Conservation (phyloP, 2,329 filamentous ascomycete species). For the Colletotrichum nymphaeae region DNA sequence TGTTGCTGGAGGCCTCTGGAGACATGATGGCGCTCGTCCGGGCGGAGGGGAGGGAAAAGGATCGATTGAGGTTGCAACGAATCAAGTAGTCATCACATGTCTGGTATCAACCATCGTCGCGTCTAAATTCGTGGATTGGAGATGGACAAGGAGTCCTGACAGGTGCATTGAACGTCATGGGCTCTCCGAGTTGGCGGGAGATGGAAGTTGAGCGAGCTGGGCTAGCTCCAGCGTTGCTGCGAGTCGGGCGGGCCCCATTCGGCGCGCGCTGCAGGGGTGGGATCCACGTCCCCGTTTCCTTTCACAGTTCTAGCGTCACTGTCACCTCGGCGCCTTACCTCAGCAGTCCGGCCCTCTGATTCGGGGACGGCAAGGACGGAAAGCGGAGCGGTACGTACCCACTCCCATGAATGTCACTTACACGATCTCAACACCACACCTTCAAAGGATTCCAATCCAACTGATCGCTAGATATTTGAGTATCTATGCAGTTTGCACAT, state of each 20-base stretch:
- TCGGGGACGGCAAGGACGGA: not conserved
- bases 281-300: slow-evolving; percentile 29
- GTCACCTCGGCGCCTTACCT: slow-evolving; percentile 28
- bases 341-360: slow-evolving; percentile 18
- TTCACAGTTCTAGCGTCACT: slow-evolving; percentile 22
- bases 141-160: slow-evolving; percentile 33
- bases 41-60: slow-evolving; percentile 23
- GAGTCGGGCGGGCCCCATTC: slow-evolving; percentile 31
- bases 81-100: slow-evolving; percentile 32
- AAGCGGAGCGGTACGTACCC: slow-evolving; percentile 16
- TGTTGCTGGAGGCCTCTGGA: slow-evolving; percentile 70
- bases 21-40: slow-evolving; percentile 54
- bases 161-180: slow-evolving; percentile 34
- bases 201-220: slow-evolving; percentile 34
- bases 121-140: slow-evolving; percentile 10
- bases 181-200: slow-evolving; percentile 30
- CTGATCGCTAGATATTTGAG: not conserved
- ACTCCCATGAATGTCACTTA: not conserved
- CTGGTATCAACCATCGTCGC: slow-evolving; percentile 34
- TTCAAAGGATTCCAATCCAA: not conserved
- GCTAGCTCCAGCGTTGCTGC: slow-evolving; percentile 32
- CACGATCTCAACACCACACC: not conserved
- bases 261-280: slow-evolving; percentile 31
- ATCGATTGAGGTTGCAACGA: slow-evolving; percentile 10
- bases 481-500: no score